A percentile compares a stretch with the other conserved stretches of the same genome.
These are phyloP conservation scores for Brachypodium distachyon DNA, from an alignment of 202 grass and related monocot species.

Conservation along the genomic window DNA sequence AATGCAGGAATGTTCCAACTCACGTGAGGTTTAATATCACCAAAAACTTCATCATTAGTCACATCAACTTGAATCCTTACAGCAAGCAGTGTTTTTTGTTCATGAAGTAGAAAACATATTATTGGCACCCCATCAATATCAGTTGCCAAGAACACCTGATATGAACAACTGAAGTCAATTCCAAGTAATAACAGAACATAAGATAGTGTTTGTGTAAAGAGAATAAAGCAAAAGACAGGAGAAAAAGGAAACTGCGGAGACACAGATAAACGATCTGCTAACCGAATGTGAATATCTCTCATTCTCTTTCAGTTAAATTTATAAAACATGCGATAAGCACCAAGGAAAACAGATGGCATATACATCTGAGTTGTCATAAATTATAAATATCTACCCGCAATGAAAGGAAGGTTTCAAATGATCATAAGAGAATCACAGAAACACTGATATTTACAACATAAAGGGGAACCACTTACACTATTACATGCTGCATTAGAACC, in stretches of 20 bases:
- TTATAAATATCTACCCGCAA: not conserved
- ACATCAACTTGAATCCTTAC: slow-evolving; percentile 69
- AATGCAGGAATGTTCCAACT: slow-evolving; percentile 88
- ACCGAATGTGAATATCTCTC: not conserved
- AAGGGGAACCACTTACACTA: not conserved
- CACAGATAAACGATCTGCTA: slow-evolving; percentile 7
- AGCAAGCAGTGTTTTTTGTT: slow-evolving; percentile 75
- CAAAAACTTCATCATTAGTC: slow-evolving; percentile 38
- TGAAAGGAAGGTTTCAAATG: not conserved
- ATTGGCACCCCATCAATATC: slow-evolving; percentile 83
- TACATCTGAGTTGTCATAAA: not conserved
- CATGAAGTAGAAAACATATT: slow-evolving; percentile 74
- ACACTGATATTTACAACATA: not conserved
- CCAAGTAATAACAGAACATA: slow-evolving; percentile 11
- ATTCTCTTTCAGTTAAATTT: not conserved
- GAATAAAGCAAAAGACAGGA: not conserved
- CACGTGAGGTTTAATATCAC: slow-evolving; percentile 69
- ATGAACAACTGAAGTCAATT: slow-evolving; percentile 18
- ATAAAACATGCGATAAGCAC: not conserved
- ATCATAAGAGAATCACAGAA: not conserved
- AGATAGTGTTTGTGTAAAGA: not conserved
- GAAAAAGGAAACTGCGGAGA: not conserved
- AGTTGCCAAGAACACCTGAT: slow-evolving; percentile 84
- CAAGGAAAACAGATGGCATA: not conserved
- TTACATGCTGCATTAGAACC: not conserved